Evolutionary conservation across 257 asterid species (phyloP), one percentile per base, ranked within the genome.

Genomic region (Agastache rugosa): DNA sequence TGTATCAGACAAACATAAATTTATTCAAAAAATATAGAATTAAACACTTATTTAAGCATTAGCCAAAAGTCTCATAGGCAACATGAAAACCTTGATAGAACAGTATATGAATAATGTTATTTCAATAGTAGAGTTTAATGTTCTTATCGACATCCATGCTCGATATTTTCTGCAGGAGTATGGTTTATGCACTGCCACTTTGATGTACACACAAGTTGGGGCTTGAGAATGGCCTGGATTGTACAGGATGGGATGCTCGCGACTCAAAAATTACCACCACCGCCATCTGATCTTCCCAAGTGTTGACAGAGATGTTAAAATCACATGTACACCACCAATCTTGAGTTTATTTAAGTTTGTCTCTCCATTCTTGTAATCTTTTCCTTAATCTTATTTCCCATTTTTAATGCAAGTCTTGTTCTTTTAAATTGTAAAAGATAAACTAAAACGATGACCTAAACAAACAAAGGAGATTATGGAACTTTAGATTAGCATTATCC

Each of bases 101-200:
- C 23, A 51, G 11, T 17, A 1, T 6, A 51, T 17, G 27, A n/a
- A 17, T 17, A 17, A 8, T 17, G 58, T 45, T 8, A 45, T 0
- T 5, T 31, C 37, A 31, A 31, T 37, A 37, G 11, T 37, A 37
- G 42, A 45, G 53, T 12, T 45, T 11, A 16, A 11, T 45, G 68
- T 69, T 35, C 51, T 44, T 11, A 60, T 23, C n/a, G 12, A 53
- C 39, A 58, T 16, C 47, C 20, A 11, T 71, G 56, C 35, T 62
- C 69, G 45, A 51, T 41, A 53, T 66, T 39, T 42, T 75, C 44
- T 51, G 63, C 86, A 89, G 91, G 93, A 58, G 91, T 85, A 50
- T 87, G 93, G 93, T 78, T 89, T 27, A 87, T 90, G 93, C 96
- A 90, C 73, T 90, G 96, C 73, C 96, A 88, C 77, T 82, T 86